Evolutionary conservation across 2,329 filamentous ascomycete species (phyloP), one percentile per base, ranked within the genome.

Genomic region (Massarina eburnea): DNA sequence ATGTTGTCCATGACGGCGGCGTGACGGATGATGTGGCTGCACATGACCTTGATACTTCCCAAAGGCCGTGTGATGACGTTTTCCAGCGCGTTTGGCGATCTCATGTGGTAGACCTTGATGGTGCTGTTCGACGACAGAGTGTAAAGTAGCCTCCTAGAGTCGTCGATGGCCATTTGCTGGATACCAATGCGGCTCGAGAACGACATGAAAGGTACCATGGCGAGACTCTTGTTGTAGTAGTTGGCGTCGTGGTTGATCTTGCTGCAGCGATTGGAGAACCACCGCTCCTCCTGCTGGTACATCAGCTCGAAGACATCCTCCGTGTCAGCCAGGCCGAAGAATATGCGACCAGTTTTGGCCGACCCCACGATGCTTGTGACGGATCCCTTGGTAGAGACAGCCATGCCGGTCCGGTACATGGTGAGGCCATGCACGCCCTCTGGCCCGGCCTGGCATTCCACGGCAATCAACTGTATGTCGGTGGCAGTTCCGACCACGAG

Each of bases 211-310:
- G 54, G 27, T 14, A 30, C 12, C 27, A 30, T 30, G 12, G 27
- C 6, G 12, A 30, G 27, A 14, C 27, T 30, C 35, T 24, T 12
- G 10, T 24, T 38, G 3, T 21, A 24, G 35, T 38, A 38, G 82
- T 84, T 66, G 82, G 86, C 39, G 86, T 68, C 92, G 68, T 96
- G 94, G 66, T 95, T 95, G 52, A 92, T 84, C 72, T 91, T 96
- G 49, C 86, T 85, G 66, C 89, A 95, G 55, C 88, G 83, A 69
- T 85, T 91, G 42, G 88, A 86, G 66, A 99, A 99, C 94, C 94
- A 99, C 59, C 88, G 87, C 72, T 99, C 94, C 69, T 97, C 91
- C 63, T 96, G 91, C 71, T 97, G 92, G 67, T 99, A 99, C 57
- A 88, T 91, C 43, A 99, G 81, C 71, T 99, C 94, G 68, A 94